Evolutionary conservation across 1,139 yeast species (phyloP), one percentile per base, ranked within the genome.

Genomic region (Arxiozyma bovina): DNA sequence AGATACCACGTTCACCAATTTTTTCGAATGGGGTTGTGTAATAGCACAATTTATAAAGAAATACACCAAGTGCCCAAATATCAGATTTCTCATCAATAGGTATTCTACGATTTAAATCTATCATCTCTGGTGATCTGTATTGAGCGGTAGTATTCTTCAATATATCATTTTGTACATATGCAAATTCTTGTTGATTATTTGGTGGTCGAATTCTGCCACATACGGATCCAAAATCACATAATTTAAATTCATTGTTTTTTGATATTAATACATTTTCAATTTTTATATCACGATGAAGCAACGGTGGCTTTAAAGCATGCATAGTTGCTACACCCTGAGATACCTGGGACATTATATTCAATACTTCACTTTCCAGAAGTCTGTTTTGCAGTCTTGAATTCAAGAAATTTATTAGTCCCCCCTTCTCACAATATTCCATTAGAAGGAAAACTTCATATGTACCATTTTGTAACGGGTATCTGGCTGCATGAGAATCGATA

Each of bases 21-120:
- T 81, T 78, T 68, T 87, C 95, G 67, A 87, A 87, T 0, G 95
- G 95, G 0, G 95, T 87, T 0, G 86, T 86, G 64, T 84, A 87
- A 65, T 83, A 87, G 69, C 93, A 85, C 55, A 86, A 69, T 64
- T 87, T 87, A 71, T 84, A 87, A 30, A 86, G 71, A 60, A 86
- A 85, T 41, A 87, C 85, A 15, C 95, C 95, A 45, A 87, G 69
- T 0, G 94, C 95, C 95, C 95, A 87, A 42, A 86, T 82, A 69
- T 87, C 95, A 1, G 87, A 78, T 68, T 84, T 85, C 61, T 85
- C 87, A 67, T 86, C 88, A 42, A 87, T 82, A 6, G 91, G 84
- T 52, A 77, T 72, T 1, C 85, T 82, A 54, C 83, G 73, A 61
- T 81, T 80, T 49, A 86, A 73, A 64, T 86, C 93, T 48, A 87